Evolutionary conservation across 163 green algal genomes (phyloP).

Genomic region (Trebouxiophyceae sp.): DNA sequence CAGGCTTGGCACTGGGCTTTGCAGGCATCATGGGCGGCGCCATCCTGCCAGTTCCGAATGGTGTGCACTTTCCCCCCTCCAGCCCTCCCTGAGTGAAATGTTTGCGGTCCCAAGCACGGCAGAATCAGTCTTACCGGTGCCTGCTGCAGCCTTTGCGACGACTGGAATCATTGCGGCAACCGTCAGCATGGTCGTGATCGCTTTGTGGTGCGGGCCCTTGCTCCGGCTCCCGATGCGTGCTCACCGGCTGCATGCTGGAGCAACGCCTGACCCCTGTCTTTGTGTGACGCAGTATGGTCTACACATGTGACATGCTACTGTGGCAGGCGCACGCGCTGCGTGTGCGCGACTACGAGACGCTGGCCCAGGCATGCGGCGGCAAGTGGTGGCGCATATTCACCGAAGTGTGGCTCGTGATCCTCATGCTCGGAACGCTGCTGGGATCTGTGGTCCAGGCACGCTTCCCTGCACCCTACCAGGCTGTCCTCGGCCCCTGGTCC

Average conservation of each 20-base stretch:
- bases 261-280: too few species aligned
- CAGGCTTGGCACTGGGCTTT: too few species aligned
- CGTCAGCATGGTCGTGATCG: background rate
- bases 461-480: background rate
- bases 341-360: background rate
- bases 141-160: background rate
- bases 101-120: too few species aligned
- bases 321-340: background rate
- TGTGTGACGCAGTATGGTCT: background rate
- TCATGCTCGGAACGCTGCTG: background rate
- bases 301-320: background rate
- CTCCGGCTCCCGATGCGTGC: too few species aligned
- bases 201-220: too few species aligned
- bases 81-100: too few species aligned
- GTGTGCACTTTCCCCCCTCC: background rate
- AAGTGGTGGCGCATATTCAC: background rate
- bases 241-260: too few species aligned
- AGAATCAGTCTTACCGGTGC: too few species aligned
- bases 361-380: background rate
- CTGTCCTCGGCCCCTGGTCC: too few species aligned
- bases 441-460: background rate
- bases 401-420: background rate
- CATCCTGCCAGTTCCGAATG: background rate
- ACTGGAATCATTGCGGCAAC: background rate
- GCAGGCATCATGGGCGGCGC: background rate